A percentile compares a stretch with the other conserved stretches of the same genome.
These are phyloP conservation scores for Fusarium napiforme DNA, from an alignment of 2,329 filamentous ascomycete species.

Conservation along the genomic window DNA sequence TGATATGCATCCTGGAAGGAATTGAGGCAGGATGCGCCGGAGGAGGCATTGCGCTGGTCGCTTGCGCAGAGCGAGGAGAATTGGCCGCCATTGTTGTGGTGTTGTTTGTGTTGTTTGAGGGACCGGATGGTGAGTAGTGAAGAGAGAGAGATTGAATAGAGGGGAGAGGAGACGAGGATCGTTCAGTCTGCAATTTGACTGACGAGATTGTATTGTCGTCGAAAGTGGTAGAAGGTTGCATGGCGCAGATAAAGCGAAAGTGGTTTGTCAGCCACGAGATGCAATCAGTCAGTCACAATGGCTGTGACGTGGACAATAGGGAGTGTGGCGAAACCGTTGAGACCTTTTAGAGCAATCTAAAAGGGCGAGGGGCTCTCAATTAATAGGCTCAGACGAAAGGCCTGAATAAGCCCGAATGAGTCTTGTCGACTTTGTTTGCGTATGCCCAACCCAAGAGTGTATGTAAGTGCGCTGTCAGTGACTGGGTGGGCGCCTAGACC, in stretches of 20 bases:
- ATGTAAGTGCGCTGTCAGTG: slow-evolving; percentile 41
- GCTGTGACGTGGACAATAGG: slow-evolving; percentile 37
- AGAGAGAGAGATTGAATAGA: slow-evolving; percentile 19
- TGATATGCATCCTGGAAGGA: slow-evolving; percentile 59
- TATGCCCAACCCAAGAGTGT: slow-evolving; percentile 34
- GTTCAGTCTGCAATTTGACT: slow-evolving; percentile 30
- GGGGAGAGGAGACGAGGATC: slow-evolving; percentile 22
- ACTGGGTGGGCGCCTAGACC: slow-evolving; percentile 39
- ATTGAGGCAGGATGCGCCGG: slow-evolving; percentile 41
- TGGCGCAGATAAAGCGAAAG: slow-evolving; percentile 29
- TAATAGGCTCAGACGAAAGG: slow-evolving; percentile 26
- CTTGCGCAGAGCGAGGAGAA: slow-evolving; percentile 34
- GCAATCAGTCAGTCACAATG: slow-evolving; percentile 37
- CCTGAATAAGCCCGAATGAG: slow-evolving; percentile 36
- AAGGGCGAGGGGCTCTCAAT: slow-evolving; percentile 33
- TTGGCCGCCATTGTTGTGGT: slow-evolving; percentile 43
- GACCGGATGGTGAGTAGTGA: slow-evolving; percentile 21
- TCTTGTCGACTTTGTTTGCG: slow-evolving; percentile 38
- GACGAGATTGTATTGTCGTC: slow-evolving; percentile 41
- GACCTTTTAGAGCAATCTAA: slow-evolving; percentile 20
- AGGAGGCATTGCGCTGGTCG: slow-evolving; percentile 45
- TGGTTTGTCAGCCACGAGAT: slow-evolving; percentile 53
- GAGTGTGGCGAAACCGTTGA: slow-evolving; percentile 40
- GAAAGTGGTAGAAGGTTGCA: slow-evolving; percentile 48
- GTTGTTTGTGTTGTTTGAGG: slow-evolving; percentile 29